phyloP scores from a whole-genome alignment of 2,329 filamentous ascomycete genomes.

The Trichoderma atroviride region DNA sequence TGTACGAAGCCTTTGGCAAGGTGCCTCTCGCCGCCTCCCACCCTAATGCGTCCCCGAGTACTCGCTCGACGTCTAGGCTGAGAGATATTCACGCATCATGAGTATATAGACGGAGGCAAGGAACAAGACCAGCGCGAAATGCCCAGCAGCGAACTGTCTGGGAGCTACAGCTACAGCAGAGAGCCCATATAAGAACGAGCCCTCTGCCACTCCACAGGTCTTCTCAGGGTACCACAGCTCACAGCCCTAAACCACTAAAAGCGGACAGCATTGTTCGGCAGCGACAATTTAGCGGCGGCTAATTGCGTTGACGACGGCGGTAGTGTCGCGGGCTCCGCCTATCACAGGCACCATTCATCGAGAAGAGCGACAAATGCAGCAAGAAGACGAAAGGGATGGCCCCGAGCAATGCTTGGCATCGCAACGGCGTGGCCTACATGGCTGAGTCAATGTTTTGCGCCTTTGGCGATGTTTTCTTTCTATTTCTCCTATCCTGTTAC shows the following conservation, averaged over 20 bases:
- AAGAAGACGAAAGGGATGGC: slow-evolving; percentile 21
- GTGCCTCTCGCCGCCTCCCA: background rate
- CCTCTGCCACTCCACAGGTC: background rate
- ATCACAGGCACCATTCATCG: slow-evolving; percentile 24
- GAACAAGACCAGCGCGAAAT: background rate
- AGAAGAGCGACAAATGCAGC: slow-evolving; percentile 23
- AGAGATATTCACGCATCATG: background rate
- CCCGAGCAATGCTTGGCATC: slow-evolving; percentile 24
- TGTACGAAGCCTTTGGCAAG: background rate
- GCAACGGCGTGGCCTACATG: background rate
- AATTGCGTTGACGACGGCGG: slow-evolving; percentile 21
- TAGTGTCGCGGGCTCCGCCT: slow-evolving; percentile 24
- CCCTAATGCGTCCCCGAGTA: background rate
- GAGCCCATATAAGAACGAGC: background rate
- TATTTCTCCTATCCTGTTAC: too few species aligned
- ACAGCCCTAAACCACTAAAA: slow-evolving; percentile 21
- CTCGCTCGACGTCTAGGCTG: background rate
- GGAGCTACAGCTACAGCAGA: background rate
- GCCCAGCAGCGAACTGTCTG: background rate
- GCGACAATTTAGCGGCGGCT: slow-evolving; percentile 26
- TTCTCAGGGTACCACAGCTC: slow-evolving; percentile 4
- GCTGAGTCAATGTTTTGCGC: background rate
- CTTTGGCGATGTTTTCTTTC: background rate
- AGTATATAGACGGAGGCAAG: background rate
- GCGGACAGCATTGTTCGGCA: slow-evolving; percentile 23